Base-by-base conservation (phyloP, 352 stramenopile genomes). In the Phytophthora pistaciae region DNA sequence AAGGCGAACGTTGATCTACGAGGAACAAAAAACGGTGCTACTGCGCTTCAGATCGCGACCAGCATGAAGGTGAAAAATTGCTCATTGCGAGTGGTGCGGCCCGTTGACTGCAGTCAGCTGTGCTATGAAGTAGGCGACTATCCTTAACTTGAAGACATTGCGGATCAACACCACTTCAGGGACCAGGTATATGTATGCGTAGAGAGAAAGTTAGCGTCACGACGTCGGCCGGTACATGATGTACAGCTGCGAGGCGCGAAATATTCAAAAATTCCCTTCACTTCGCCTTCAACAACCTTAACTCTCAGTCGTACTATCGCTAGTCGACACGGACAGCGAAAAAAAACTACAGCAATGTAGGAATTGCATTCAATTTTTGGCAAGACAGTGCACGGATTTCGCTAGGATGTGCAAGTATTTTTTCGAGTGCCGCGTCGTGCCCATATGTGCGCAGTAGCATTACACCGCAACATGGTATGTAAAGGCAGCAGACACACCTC, bases 71-170 rank as follows among this genome's bases (percentile, higher is more conserved):
- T 44, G 60, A 38, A 23, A 31, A 48, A 21, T 6, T 62, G 20
- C 53, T 62, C 7, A 7, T 62, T 21, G 40, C 48, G 11, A 49
- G 46, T 20, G 63, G 63, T 2, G 62, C 31, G 20, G 8, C 61
- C 23, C 55, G 4, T 13, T 61, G 18, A 9, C 18, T 59, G 10
- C 8, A 53, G 14, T 9, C 40, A 27, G 27, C 27, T 29, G 27
- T 29, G 6, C 27, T 5, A 29, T 29, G 27, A 29, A 29, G 27
- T n/a, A 29, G 27, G 6, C 27, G 27, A 5, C 27, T 29, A 6
- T 29, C 27, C 27, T 29, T n/a, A 49, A 49, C 42, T 49, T 49
- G 42, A 23, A 23, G 8, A 9, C 5, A 13, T 49, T 49, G 38
- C 13, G 38, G 38, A n/a, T 36, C 29, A 36, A 36, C 29, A 36